Evolutionary conservation across 768 basidiomycete genomes (phyloP).

Genomic region (Rhodotorula diobovata): DNA sequence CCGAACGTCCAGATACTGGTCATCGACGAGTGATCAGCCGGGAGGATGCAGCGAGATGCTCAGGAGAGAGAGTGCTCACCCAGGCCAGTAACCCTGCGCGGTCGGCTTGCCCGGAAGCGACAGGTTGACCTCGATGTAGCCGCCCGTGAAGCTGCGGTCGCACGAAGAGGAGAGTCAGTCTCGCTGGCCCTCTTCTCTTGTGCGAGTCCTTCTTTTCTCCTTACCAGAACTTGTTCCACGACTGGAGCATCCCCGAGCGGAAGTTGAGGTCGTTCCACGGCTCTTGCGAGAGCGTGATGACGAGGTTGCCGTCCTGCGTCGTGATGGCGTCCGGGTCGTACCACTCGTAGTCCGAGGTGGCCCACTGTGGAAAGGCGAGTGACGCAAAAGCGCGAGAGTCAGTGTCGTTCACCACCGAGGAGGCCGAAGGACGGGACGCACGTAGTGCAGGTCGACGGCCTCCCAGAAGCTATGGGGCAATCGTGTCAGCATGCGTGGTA

Average conservation of each 20-base stretch:
- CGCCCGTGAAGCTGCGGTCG: slow-evolving; percentile 40
- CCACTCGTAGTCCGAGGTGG: slow-evolving; percentile 44
- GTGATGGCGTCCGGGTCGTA: slow-evolving; percentile 50
- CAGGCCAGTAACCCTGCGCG: slow-evolving; percentile 35
- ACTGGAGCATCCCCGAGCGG: slow-evolving; percentile 41
- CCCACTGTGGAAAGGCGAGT: slow-evolving; percentile 24
- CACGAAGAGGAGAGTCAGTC: too few relatives aligned
- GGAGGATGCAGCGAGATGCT: not conserved
- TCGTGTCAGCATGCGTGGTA: not conserved
- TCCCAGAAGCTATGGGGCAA: slow-evolving; percentile 52
- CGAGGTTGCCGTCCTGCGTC: slow-evolving; percentile 47
- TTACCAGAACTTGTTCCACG: slow-evolving; percentile 42
- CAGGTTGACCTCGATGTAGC: slow-evolving; percentile 40
- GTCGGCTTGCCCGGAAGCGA: slow-evolving; percentile 24
- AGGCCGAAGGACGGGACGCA: not conserved
- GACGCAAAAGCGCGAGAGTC: too few relatives aligned
- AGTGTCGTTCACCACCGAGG: not conserved
- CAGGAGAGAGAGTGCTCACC: not conserved
- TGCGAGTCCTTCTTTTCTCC: not conserved
- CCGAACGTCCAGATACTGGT: slow-evolving; percentile 45
- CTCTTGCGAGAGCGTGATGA: slow-evolving; percentile 29
- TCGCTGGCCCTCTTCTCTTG: accelerated
- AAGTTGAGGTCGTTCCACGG: slow-evolving; percentile 36
- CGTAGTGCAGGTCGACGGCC: slow-evolving; percentile 52
- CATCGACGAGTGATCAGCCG: too few relatives aligned